A percentile compares a stretch with the other conserved stretches of the same genome.
Conservation (phyloP, 2,329 filamentous ascomycete species). For the Claviceps monticola region DNA sequence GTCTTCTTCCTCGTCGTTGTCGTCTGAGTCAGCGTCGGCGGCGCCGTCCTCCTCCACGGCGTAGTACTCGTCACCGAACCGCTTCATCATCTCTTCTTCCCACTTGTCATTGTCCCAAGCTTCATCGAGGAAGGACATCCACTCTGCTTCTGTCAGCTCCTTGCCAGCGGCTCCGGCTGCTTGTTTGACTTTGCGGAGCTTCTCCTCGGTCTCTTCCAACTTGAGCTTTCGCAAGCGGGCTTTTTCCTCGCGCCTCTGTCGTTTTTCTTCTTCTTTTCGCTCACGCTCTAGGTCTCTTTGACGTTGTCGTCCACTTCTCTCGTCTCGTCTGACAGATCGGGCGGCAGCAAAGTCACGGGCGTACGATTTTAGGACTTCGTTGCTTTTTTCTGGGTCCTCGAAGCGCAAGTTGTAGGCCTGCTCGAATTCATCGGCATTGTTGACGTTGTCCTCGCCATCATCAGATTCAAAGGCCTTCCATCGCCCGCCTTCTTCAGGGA, state of each 20-base stretch:
- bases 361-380: conserved; percentile 78
- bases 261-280: conserved; percentile 66
- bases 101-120: conserved; percentile 82
- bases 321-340: conserved; percentile 76
- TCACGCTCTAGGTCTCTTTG: conserved; percentile 65
- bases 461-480: conserved; percentile 86
- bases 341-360: conserved; percentile 72
- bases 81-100: conserved; percentile 79
- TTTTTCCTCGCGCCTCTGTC: conserved; percentile 63
- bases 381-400: conserved; percentile 77
- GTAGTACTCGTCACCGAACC: conserved; percentile 88
- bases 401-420: conserved; percentile 92
- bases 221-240: conserved; percentile 75
- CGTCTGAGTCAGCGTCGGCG: conserved; percentile 48
- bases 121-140: conserved; percentile 71
- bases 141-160: conserved; percentile 58
- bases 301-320: conserved; percentile 61
- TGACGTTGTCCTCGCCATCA: conserved; percentile 61
- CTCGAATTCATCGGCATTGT: conserved; percentile 79
- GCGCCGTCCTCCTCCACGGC: conserved; percentile 45
- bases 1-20: neutral
- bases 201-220: conserved; percentile 79
- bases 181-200: conserved; percentile 76
- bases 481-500: conserved; percentile 48
- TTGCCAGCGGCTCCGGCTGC: conserved; percentile 68